Percentiles rank a stretch among this genome's conserved stretches.
phyloP scores from a whole-genome alignment of 306 rosid genomes.

The Dalbergia cultrata region DNA sequence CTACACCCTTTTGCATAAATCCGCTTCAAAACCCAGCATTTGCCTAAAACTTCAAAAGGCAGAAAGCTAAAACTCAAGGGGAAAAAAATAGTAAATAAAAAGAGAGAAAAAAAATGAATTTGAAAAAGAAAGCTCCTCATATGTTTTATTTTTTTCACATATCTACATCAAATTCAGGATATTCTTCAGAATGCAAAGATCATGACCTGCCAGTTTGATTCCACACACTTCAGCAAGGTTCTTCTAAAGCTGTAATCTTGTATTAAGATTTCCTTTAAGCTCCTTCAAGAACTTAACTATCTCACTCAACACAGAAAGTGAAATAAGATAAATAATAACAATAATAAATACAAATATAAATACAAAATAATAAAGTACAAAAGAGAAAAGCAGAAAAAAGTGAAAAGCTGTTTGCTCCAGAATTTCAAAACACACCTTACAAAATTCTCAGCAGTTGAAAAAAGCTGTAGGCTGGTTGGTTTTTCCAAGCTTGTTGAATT shows the following conservation, averaged over 20 bases:
- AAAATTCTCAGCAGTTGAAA: conserved; percentile 44
- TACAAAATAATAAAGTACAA: background rate
- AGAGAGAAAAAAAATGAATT: background rate
- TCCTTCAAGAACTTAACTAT: conserved; percentile 44
- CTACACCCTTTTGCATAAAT: conserved; percentile 41
- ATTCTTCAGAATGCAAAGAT: conserved; percentile 57
- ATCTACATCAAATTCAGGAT: conserved; percentile 44
- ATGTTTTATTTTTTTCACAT: conserved; percentile 12
- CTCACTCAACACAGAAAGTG: conserved; percentile 44
- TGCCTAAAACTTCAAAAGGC: conserved; percentile 37
- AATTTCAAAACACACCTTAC: conserved; percentile 58
- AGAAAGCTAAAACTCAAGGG: conserved; percentile 43
- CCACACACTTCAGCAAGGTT: conserved; percentile 55
- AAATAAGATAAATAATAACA: conserved; percentile 12
- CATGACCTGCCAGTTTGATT: conserved; percentile 58
- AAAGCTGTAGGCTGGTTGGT: conserved; percentile 61
- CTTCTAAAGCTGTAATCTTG: conserved; percentile 45
- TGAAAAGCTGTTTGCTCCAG: conserved; percentile 53
- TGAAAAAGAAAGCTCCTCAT: background rate
- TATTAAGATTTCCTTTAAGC: conserved; percentile 51
- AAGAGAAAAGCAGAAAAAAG: background rate
- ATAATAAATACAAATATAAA: too few species aligned
- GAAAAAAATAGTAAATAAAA: background rate
- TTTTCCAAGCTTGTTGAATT: conserved; percentile 66
- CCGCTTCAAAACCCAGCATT: conserved; percentile 44